These are phyloP conservation scores for Termitomyces sp. DNA, from an alignment of 768 basidiomycete species.

Conservation along the genomic window DNA sequence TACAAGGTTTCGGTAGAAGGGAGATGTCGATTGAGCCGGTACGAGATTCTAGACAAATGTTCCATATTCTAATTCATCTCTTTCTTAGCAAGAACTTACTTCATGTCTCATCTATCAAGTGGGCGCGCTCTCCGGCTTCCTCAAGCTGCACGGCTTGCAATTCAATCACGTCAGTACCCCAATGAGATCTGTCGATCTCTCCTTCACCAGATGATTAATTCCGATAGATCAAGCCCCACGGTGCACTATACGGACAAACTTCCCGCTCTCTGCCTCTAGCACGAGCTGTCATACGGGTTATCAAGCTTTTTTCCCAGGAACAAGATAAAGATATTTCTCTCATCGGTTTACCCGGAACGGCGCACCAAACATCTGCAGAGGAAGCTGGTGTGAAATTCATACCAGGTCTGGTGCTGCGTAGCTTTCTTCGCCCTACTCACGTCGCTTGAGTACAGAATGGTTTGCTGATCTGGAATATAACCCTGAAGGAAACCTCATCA, in stretches of 20 bases:
- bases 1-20: constrained; percentile 60
- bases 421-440: background rate
- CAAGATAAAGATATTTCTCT: constrained; percentile 40
- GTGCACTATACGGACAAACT: constrained; percentile 57
- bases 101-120: constrained; percentile 63
- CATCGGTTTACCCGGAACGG: constrained; percentile 59
- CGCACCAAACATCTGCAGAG: constrained; percentile 52
- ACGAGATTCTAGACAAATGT: constrained; percentile 5
- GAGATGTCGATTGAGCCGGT: constrained; percentile 63
- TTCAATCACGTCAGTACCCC: constrained; percentile 45
- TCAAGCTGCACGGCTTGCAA: constrained; percentile 44
- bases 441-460: constrained; percentile 41
- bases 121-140: constrained; percentile 58
- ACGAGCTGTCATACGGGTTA: constrained; percentile 47
- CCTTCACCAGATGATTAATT: background rate
- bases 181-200: constrained; percentile 2
- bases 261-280: constrained; percentile 52
- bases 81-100: constrained; percentile 44
- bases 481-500: constrained; percentile 50
- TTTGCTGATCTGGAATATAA: constrained; percentile 64
- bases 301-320: constrained; percentile 39
- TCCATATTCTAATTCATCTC: background rate
- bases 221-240: constrained; percentile 53
- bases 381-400: constrained; percentile 57
- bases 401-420: constrained; percentile 34